These are phyloP conservation scores for Rehmannia glutinosa DNA, from an alignment of 257 asterid species.

Conservation along the genomic window DNA sequence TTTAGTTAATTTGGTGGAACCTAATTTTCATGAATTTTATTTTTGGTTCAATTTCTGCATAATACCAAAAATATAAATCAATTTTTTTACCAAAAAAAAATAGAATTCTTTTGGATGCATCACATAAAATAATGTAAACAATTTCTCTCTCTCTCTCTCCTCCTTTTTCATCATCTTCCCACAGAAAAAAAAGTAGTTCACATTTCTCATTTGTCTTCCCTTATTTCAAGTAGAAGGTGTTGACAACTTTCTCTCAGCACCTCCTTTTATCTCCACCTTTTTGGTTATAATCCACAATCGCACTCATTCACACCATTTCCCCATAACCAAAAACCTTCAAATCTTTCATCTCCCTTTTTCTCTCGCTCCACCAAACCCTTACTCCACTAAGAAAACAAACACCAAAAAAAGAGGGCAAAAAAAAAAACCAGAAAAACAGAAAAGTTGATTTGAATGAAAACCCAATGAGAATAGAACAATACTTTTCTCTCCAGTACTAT, in stretches of 20 bases:
- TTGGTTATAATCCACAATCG: slow-evolving; percentile 23
- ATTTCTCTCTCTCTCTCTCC: neutral
- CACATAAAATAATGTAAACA: neutral
- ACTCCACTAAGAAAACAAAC: neutral
- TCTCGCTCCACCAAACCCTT: slow-evolving; percentile 10
- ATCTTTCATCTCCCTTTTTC: neutral
- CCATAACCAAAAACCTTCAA: neutral
- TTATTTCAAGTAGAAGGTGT: slow-evolving; percentile 25
- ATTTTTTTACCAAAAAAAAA: too few species aligned
- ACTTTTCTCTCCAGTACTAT: too few species aligned
- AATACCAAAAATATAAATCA: too few species aligned
- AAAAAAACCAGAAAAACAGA: neutral
- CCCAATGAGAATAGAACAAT: slow-evolving; percentile 1
- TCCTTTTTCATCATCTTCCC: neutral
- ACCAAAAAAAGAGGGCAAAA: neutral
- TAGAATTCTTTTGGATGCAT: too few species aligned
- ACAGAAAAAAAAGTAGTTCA: neutral
- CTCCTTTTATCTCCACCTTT: slow-evolving; percentile 32
- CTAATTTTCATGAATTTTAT: too few species aligned
- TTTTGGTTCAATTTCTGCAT: too few species aligned
- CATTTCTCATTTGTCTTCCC: slow-evolving; percentile 9
- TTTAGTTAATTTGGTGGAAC: neutral
- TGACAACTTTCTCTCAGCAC: slow-evolving; percentile 14
- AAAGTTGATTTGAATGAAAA: slow-evolving; percentile 11
- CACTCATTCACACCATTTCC: slow-evolving; percentile 28